Evolutionary conservation across 1,284 basidiomycete genomes (phyloP), one percentile per base, ranked within the genome.

Genomic region (Cystobasidium slooffiae): DNA sequence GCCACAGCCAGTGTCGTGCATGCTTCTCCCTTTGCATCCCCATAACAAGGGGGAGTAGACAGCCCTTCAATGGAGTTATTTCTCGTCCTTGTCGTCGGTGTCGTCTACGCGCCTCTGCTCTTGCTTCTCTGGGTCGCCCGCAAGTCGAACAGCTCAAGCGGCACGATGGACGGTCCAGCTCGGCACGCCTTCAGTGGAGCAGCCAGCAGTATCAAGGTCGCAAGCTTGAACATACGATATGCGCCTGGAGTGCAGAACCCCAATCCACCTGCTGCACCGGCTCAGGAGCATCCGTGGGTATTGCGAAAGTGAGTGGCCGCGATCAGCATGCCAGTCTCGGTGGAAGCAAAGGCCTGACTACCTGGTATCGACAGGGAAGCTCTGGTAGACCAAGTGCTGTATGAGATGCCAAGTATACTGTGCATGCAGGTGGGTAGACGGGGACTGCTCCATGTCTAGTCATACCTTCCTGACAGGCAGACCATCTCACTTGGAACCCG

Each of bases 331-430:
- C 46, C 31, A 31, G 43, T 46, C 62, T 51, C 20, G 16, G 8
- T 53, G 20, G 6, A 20, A 12, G 51, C 12, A 22, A 41, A 2
- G 43, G 37, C 8, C 63, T 49, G 47, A 9, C 16, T 2, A 12
- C 41, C 1, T 20, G 46, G 22, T 64, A 6, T 9, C 18, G 20
- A 7, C 49, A 73, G 78, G 31, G 75, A 76, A 41, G 69, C 72
- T 6, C 68, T 79, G 24, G 72, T 77, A 9, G 78, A 79, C 65
- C 70, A 75, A 49, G 72, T 80, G 20, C 52, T 77, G 43, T 80
- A 75, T 58, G 69, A 76, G 52, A 67, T 75, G n/a, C 67, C 78
- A n/a, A 78, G 79, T 59, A 64, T 78, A 31, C 56, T 80, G 7
- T 78, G 78, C 0, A 12, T 77, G 39, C 56, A 75, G 56, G 56